Evolutionary conservation across 2,329 filamentous ascomycete genomes (phyloP).

Genomic region (Claviceps quebecensis): DNA sequence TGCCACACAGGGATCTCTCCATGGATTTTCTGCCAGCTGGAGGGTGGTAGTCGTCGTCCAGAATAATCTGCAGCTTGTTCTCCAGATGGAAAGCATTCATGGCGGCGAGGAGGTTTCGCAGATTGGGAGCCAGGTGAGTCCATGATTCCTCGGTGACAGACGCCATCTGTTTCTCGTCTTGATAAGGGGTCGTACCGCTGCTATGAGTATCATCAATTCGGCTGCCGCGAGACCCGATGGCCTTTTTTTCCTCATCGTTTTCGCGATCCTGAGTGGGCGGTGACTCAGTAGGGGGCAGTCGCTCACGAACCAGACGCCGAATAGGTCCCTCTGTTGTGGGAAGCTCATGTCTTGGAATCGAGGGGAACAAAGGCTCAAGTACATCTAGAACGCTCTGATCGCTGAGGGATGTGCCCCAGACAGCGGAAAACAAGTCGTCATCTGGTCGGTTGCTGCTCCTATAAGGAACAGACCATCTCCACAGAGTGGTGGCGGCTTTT

Average conservation of each 20-base stretch:
- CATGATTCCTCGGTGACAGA: slow-evolving; percentile 8
- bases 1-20: slow-evolving; percentile 2
- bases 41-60: slow-evolving; percentile 6
- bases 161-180: neutral
- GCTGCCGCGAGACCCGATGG: neutral
- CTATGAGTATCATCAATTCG: neutral
- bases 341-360: slow-evolving; percentile 3
- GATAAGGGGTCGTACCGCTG: neutral
- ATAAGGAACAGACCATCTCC: slow-evolving; percentile 10
- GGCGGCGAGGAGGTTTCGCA: slow-evolving; percentile 7
- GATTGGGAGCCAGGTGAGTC: slow-evolving; percentile 2
- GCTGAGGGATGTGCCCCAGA: slow-evolving; percentile 5
- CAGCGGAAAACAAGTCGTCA: slow-evolving; percentile 6
- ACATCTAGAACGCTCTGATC: neutral
- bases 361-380: slow-evolving; percentile 4
- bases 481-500: slow-evolving; percentile 2
- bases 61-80: slow-evolving; percentile 6
- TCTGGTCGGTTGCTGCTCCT: slow-evolving; percentile 8
- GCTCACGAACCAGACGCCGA: slow-evolving; percentile 5
- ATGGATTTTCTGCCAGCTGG: slow-evolving; percentile 5
- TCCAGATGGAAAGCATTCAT: slow-evolving; percentile 7
- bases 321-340: slow-evolving; percentile 6
- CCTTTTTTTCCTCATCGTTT: neutral
- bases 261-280: neutral
- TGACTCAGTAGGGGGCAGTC: neutral